A percentile compares a stretch with the other conserved stretches of the same genome.
These are phyloP conservation scores for Xylaria cubensis DNA, from an alignment of 495 filamentous ascomycete species.

Conservation along the genomic window DNA sequence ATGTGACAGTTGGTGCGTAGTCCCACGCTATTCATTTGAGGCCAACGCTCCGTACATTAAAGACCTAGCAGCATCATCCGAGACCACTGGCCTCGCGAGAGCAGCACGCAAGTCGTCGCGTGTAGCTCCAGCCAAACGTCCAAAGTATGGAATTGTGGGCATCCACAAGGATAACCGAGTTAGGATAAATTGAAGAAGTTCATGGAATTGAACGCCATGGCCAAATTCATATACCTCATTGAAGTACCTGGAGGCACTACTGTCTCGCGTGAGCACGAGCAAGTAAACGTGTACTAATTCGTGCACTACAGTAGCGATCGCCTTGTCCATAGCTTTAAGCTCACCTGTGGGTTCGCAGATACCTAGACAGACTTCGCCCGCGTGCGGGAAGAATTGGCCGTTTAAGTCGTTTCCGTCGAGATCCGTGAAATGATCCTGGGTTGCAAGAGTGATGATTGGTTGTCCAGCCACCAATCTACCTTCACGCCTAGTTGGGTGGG, in stretches of 20 bases:
- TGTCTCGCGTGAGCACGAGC: not conserved
- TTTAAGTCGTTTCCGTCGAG: not conserved
- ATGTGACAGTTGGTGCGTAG: not conserved
- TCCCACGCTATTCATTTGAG: not conserved
- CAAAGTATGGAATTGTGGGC: not conserved
- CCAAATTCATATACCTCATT: not conserved
- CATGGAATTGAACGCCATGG: constrained; percentile 11
- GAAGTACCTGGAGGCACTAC: not conserved
- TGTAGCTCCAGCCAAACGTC: not conserved
- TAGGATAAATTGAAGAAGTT: not conserved
- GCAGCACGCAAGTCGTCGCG: not conserved
- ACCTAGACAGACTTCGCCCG: not conserved
- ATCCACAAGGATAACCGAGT: not conserved
- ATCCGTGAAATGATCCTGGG: not conserved
- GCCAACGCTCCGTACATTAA: not conserved
- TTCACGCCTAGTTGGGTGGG: not conserved
- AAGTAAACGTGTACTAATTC: constrained; percentile 7
- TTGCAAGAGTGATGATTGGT: not conserved
- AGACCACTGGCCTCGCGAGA: not conserved
- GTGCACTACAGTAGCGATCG: not conserved
- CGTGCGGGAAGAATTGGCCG: not conserved
- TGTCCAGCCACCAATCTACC: not conserved
- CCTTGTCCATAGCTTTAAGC: not conserved
- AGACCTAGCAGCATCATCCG: not conserved
- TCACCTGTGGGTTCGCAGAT: not conserved